A percentile compares a stretch with the other conserved stretches of the same genome.
These are phyloP conservation scores for Tetracladium maxilliforme DNA, from an alignment of 2,329 filamentous ascomycete genomes.

Conservation along the genomic window DNA sequence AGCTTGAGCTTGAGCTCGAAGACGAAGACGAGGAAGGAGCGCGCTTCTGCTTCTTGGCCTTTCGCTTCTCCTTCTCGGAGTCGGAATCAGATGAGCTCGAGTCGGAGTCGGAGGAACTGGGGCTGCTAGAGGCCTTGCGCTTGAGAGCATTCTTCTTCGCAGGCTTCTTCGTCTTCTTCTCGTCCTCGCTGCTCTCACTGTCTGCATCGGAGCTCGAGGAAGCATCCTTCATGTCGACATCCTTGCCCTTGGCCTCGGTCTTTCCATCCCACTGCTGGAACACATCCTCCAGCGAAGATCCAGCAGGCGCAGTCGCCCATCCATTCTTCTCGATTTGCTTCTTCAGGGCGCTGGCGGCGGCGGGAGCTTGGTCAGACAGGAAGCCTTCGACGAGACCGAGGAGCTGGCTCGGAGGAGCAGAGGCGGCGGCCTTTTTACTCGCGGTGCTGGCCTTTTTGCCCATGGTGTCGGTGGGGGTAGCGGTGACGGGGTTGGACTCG, in stretches of 20 bases:
- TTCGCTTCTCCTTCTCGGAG: slow-evolving; percentile 29
- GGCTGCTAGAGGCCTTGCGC: slow-evolving; percentile 32
- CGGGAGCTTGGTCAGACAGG: slow-evolving; percentile 31
- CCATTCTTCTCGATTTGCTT: slow-evolving; percentile 12
- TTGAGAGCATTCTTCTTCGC: slow-evolving; percentile 30
- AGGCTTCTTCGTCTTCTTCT: slow-evolving; percentile 23
- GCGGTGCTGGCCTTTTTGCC: neutral
- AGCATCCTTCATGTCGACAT: slow-evolving; percentile 14
- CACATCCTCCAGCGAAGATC: slow-evolving; percentile 6
- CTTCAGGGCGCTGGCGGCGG: slow-evolving; percentile 9
- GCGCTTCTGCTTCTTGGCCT: slow-evolving; percentile 30
- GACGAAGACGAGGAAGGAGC: neutral
- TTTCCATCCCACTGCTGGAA: slow-evolving; percentile 10
- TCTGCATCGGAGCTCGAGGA: slow-evolving; percentile 30
- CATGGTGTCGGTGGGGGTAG: neutral
- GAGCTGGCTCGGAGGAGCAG: slow-evolving; percentile 40
- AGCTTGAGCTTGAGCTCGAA: slow-evolving; percentile 5
- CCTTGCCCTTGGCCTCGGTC: slow-evolving; percentile 17
- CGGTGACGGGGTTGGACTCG: slow-evolving; percentile 7
- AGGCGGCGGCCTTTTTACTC: slow-evolving; percentile 7
- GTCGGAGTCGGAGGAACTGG: slow-evolving; percentile 21
- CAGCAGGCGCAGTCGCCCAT: slow-evolving; percentile 19
- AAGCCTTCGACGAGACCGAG: slow-evolving; percentile 54
- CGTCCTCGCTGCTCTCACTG: slow-evolving; percentile 32
- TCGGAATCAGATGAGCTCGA: slow-evolving; percentile 17